A percentile compares a stretch with the other conserved stretches of the same genome.
These are phyloP conservation scores for Cryptococcus sp. DNA, from an alignment of 1,284 basidiomycete species.

Conservation along the genomic window DNA sequence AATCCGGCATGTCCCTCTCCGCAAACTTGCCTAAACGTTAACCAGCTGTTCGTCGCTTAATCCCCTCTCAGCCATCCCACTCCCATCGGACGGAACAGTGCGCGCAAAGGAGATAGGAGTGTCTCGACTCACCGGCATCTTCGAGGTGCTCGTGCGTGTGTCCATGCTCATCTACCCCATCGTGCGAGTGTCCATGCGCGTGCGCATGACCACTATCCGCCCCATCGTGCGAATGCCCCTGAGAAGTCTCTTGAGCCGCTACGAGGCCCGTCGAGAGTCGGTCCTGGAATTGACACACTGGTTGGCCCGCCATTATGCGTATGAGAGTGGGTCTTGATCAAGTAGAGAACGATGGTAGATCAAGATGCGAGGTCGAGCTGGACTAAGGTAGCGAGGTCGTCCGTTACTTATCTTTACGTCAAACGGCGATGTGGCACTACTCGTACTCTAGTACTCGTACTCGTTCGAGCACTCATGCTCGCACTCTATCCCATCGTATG, in stretches of 20 bases:
- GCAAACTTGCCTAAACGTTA: slow-evolving; percentile 69
- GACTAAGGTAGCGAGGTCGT: no score
- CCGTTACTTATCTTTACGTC: no score
- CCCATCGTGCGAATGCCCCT: slow-evolving; percentile 22
- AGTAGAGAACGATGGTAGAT: no score
- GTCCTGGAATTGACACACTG: slow-evolving; percentile 43
- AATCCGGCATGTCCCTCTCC: slow-evolving; percentile 90
- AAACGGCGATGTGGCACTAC: no score
- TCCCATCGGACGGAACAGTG: neutral
- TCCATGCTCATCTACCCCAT: slow-evolving; percentile 59
- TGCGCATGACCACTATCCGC: slow-evolving; percentile 19
- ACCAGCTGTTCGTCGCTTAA: slow-evolving; percentile 3
- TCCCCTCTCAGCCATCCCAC: neutral
- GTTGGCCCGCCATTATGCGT: slow-evolving; percentile 2
- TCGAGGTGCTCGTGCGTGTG: slow-evolving; percentile 89
- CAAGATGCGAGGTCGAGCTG: no score
- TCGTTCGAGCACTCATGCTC: no score
- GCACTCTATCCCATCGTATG: no score
- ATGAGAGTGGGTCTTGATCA: neutral
- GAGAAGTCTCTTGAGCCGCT: slow-evolving; percentile 38
- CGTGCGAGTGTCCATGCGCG: slow-evolving; percentile 10
- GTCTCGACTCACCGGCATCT: slow-evolving; percentile 59
- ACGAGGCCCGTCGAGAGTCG: slow-evolving; percentile 30
- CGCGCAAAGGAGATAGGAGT: neutral
- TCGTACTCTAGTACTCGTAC: no score